A percentile compares a stretch with the other conserved stretches of the same genome.
These are phyloP conservation scores for Rhodomyrtus psidioides DNA, from an alignment of 441 rosid genomes.

Conservation along the genomic window DNA sequence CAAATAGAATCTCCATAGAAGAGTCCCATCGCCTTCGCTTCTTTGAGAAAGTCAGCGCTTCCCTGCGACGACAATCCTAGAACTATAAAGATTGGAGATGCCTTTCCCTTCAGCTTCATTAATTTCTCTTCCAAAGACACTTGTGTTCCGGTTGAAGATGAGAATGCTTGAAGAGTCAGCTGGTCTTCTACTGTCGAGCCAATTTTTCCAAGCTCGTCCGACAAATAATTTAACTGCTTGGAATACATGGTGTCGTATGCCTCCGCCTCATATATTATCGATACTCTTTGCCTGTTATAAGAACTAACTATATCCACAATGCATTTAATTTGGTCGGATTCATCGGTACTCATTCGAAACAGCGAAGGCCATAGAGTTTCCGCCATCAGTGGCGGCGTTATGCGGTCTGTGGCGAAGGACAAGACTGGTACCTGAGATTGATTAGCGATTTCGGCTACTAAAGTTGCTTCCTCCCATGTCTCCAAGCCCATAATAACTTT, in stretches of 20 bases:
- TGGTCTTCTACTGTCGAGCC: constrained; percentile 31
- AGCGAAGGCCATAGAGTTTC: constrained; percentile 34
- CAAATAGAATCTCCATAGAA: constrained; percentile 30
- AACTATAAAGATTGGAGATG: constrained; percentile 37
- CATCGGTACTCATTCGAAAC: constrained; percentile 18
- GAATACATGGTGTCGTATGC: constrained; percentile 14
- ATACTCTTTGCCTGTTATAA: constrained; percentile 28
- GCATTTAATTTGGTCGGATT: constrained; percentile 23
- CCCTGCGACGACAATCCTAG: constrained; percentile 18
- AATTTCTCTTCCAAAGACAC: constrained; percentile 15
- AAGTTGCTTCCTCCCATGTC: constrained; percentile 36
- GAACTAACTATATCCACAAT: constrained; percentile 25
- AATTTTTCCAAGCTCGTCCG: constrained; percentile 14
- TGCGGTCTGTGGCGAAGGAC: constrained; percentile 24
- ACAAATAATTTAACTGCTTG: constrained; percentile 19
- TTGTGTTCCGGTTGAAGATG: constrained; percentile 16
- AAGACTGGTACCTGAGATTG: constrained; percentile 26
- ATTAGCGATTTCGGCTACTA: constrained; percentile 36
- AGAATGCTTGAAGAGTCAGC: constrained; percentile 30
- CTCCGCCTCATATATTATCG: constrained; percentile 30
- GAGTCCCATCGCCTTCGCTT: constrained; percentile 26
- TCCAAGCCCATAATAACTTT: constrained; percentile 34
- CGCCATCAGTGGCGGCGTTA: constrained; percentile 7
- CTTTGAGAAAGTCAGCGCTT: constrained; percentile 28
- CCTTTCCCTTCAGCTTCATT: not conserved